Evolutionary conservation across 306 rosid species (phyloP).

Genomic region (Aeschynomene evenia): DNA sequence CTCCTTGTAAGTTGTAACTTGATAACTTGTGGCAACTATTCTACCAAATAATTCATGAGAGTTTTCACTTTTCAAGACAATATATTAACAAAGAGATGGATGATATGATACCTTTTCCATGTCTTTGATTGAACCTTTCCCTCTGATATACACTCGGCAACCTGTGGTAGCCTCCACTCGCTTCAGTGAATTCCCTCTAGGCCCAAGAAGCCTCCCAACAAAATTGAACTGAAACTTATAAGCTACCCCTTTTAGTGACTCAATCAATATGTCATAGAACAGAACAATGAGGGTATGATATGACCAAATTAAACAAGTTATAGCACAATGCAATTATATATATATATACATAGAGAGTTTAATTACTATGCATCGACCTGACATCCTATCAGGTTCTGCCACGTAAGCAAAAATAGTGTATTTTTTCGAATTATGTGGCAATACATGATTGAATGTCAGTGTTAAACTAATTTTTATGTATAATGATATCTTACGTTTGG

Average conservation of each 20-base stretch:
- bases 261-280: neutral
- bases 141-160: slow-evolving; percentile 63
- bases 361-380: too few species aligned
- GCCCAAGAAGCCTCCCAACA: slow-evolving; percentile 63
- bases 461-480: too few species aligned
- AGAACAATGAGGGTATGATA: neutral
- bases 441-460: too few species aligned
- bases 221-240: slow-evolving; percentile 57
- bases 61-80: neutral
- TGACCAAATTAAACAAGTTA: neutral
- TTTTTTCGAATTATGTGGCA: too few species aligned
- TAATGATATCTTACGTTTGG: slow-evolving; percentile 49
- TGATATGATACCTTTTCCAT: slow-evolving; percentile 51
- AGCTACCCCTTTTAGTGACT: slow-evolving; percentile 21
- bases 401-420: too few species aligned
- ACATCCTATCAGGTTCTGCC: too few species aligned
- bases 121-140: slow-evolving; percentile 58
- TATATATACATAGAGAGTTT: too few species aligned
- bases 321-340: neutral
- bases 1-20: too few species aligned
- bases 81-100: neutral
- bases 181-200: slow-evolving; percentile 60
- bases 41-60: neutral
- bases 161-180: slow-evolving; percentile 64
- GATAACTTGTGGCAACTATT: too few species aligned